Conservation (phyloP, 148 eudicot species). For the Chenopodium berlandieri region DNA sequence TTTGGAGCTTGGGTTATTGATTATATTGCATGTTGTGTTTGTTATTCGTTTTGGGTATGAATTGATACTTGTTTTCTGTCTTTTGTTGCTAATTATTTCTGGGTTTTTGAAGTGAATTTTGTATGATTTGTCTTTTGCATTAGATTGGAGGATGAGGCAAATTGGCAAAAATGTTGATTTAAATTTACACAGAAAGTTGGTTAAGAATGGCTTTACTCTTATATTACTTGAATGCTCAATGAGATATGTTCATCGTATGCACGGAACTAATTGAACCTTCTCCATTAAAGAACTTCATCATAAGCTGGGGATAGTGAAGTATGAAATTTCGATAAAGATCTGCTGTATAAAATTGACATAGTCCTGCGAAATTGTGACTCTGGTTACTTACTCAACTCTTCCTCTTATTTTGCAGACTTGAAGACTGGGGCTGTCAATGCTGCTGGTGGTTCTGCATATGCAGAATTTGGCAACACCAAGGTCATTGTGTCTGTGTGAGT, state of each 20-base stretch:
- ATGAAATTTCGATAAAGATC: not conserved
- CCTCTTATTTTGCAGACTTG: slow-evolving; percentile 51
- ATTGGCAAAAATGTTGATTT: too few relatives aligned
- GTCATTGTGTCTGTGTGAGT: slow-evolving; percentile 99
- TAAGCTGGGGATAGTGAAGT: not conserved
- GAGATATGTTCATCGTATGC: not conserved
- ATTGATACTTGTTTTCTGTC: not conserved
- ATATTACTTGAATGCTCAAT: not conserved
- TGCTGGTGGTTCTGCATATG: slow-evolving; percentile 97
- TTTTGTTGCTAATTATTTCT: not conserved
- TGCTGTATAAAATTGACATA: not conserved
- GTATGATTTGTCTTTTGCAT: not conserved
- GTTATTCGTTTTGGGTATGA: not conserved
- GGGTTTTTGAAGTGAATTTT: not conserved
- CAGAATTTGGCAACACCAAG: slow-evolving; percentile 90
- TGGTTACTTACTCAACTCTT: not conserved
- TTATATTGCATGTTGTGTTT: not conserved
- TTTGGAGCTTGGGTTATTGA: not conserved
- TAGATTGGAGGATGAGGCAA: not conserved
- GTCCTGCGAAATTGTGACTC: not conserved
- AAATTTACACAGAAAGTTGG: not conserved
- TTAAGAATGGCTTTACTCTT: not conserved
- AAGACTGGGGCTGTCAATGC: slow-evolving; percentile 85
- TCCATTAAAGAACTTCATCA: not conserved
- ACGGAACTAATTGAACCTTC: not conserved